Evolutionary conservation across 768 basidiomycete genomes (phyloP), one percentile per base, ranked within the genome.

Genomic region (Amanita fuliginea): DNA sequence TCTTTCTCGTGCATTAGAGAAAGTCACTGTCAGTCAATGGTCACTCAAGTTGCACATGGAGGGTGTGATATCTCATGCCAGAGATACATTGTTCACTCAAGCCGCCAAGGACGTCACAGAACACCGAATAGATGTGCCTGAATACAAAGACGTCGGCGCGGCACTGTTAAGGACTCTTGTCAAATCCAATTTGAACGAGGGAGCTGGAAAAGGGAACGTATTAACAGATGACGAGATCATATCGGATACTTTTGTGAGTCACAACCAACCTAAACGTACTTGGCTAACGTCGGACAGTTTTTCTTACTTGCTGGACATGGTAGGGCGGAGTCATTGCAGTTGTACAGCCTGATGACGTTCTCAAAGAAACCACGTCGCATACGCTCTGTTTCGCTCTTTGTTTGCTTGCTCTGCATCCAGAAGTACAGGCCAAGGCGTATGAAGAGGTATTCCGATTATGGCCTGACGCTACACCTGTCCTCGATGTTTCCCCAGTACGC

Each of bases 221-320:
- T 53, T 77, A 30, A 68, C 67, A 1, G 74, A 77, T 33, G 69
- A 61, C 11, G 74, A 77, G 46, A 49, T 77, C 10, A 54, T 75
- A 5, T 76, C 74, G 3, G 66, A 77, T 52, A 68, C 70, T 47
- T 76, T 74, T 54, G 76, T 75, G 55, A 53, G 71, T 30, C 3
- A 16, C 16, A 28, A 21, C 2, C 3, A 46, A 16, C n/a, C n/a
- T n/a, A 30, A n/a, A n/a, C n/a, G 4, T 10, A 3, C 21, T 14
- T 18, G n/a, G 5, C 16, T 26, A 3, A 26, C 7, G 3, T n/a
- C 3, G 16, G 19, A 6, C 19, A 76, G 75, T 56, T 58, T 3
- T 76, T 75, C 55, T 63, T 75, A 21, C 56, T 77, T 21, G 73
- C 73, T n/a, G 75, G 74, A 9, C 72, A 74, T 55, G 74, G 74